phyloP scores from a whole-genome alignment of 345 rosid genomes.

The Heritiera littoralis region DNA sequence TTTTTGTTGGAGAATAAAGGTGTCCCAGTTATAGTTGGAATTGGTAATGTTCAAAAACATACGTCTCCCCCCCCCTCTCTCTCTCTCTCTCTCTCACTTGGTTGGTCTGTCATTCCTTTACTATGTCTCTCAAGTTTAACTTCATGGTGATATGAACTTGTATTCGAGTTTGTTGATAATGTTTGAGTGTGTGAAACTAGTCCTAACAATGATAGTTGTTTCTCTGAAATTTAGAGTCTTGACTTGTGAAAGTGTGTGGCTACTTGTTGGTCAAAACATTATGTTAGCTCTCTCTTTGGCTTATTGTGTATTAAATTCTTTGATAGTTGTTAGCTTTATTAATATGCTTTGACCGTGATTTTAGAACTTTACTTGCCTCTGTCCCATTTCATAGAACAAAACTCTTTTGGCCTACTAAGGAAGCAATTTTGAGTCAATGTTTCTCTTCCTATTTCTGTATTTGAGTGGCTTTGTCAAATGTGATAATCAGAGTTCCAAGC shows the following conservation, averaged over 20 bases:
- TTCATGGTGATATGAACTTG: neutral
- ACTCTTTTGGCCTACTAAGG: neutral
- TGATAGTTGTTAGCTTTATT: neutral
- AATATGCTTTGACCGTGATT: slow-evolving; percentile 1
- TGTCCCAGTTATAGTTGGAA: slow-evolving; percentile 87
- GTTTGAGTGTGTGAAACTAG: slow-evolving; percentile 6
- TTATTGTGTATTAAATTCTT: slow-evolving; percentile 1
- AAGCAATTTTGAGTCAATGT: neutral
- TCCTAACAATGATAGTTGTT: neutral
- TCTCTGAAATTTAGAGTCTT: slow-evolving; percentile 9
- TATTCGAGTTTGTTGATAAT: neutral
- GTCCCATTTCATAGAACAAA: neutral
- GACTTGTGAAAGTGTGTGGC: neutral
- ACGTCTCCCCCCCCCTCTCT: slow-evolving; percentile 15
- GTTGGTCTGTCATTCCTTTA: slow-evolving; percentile 9
- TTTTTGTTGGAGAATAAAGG: slow-evolving; percentile 93
- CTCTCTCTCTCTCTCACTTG: neutral
- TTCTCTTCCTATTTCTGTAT: neutral
- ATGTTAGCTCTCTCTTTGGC: neutral
- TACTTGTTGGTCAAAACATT: neutral
- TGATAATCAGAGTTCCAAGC: neutral
- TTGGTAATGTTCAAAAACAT: slow-evolving; percentile 54
- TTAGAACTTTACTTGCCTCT: neutral
- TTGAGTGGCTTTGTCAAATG: neutral
- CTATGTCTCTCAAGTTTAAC: neutral